A percentile compares a stretch with the other conserved stretches of the same genome.
Evolutionary conservation across 2,329 filamentous ascomycete species (phyloP).

Genomic region (Ceratocystis colombiana): DNA sequence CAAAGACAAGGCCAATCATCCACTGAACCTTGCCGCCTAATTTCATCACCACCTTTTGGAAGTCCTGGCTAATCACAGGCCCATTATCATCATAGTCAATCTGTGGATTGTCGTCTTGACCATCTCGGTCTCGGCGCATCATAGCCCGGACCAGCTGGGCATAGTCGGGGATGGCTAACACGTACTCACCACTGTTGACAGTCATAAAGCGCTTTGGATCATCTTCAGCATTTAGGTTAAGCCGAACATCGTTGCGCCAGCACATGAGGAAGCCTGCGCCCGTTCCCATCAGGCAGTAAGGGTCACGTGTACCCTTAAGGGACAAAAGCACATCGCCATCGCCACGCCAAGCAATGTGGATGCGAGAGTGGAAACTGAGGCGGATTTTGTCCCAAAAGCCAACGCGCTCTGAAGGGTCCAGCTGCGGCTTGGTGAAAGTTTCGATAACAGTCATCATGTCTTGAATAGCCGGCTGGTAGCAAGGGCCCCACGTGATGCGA

Average conservation of each 20-base stretch:
- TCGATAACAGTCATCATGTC: slow-evolving; percentile 99
- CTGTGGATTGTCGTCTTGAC: slow-evolving; percentile 39
- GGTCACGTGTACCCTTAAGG: slow-evolving; percentile 83
- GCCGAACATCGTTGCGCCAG: slow-evolving; percentile 88
- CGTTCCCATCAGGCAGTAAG: slow-evolving; percentile 83
- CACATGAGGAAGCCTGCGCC: slow-evolving; percentile 97
- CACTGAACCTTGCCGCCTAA: slow-evolving; percentile 91
- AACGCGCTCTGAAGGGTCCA: slow-evolving; percentile 85
- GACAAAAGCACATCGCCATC: slow-evolving; percentile 92
- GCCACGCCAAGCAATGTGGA: slow-evolving; percentile 83
- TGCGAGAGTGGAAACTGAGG: slow-evolving; percentile 82
- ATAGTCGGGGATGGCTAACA: slow-evolving; percentile 88
- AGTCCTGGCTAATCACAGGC: slow-evolving; percentile 46
- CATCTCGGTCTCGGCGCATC: slow-evolving; percentile 37
- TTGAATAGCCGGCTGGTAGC: slow-evolving; percentile 94
- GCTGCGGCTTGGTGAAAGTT: slow-evolving; percentile 88
- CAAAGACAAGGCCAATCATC: slow-evolving; percentile 84
- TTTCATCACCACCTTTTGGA: slow-evolving; percentile 99
- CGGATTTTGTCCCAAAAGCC: slow-evolving; percentile 99
- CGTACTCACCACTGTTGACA: slow-evolving; percentile 88
- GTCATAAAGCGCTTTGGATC: slow-evolving; percentile 92
- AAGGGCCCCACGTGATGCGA: slow-evolving; percentile 91
- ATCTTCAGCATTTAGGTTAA: slow-evolving; percentile 72
- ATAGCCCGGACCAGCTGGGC: slow-evolving; percentile 72
- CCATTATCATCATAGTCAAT: background rate